phyloP scores from a whole-genome alignment of 2,329 filamentous ascomycete species.

The Grosmannia penicillata region DNA sequence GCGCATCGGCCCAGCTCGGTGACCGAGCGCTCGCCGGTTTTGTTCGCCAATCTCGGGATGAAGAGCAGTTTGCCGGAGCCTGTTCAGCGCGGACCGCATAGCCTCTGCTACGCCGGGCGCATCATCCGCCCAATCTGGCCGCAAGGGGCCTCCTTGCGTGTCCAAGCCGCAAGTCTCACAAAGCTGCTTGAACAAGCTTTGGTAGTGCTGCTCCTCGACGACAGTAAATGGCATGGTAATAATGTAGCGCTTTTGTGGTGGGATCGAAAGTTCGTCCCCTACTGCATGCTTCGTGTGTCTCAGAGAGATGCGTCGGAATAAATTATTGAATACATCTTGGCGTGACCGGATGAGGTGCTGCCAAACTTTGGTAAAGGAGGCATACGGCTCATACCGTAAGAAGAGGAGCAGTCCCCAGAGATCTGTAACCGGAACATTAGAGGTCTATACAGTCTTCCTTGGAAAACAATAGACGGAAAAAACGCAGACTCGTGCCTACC shows the following conservation, averaged over 20 bases:
- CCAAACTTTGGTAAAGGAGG: slow-evolving; percentile 50
- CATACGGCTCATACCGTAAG: slow-evolving; percentile 64
- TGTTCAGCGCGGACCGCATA: slow-evolving; percentile 69
- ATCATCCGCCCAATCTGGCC: slow-evolving; percentile 49
- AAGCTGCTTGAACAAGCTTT: slow-evolving; percentile 61
- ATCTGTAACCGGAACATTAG: too few relatives aligned
- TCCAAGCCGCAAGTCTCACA: slow-evolving; percentile 53
- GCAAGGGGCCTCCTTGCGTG: slow-evolving; percentile 44
- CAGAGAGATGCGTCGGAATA: slow-evolving; percentile 61
- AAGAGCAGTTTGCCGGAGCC: slow-evolving; percentile 28
- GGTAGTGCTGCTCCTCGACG: slow-evolving; percentile 83
- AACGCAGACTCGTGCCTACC: slow-evolving; percentile 7
- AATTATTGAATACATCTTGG: slow-evolving; percentile 46
- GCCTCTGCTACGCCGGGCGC: slow-evolving; percentile 40
- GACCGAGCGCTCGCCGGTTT: slow-evolving; percentile 48
- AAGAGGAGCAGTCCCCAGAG: slow-evolving; percentile 72
- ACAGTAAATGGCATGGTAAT: slow-evolving; percentile 83
- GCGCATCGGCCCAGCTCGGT: slow-evolving; percentile 51
- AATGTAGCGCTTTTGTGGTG: slow-evolving; percentile 70
- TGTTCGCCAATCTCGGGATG: slow-evolving; percentile 68
- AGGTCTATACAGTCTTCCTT: background rate
- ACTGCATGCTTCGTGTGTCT: slow-evolving; percentile 77
- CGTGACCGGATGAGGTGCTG: slow-evolving; percentile 45
- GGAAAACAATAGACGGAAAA: background rate
- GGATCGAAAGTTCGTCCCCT: slow-evolving; percentile 62